Evolutionary conservation across 495 filamentous ascomycete genomes (phyloP), one percentile per base, ranked within the genome.

Genomic region (Lasiosphaeriaceae sp.): DNA sequence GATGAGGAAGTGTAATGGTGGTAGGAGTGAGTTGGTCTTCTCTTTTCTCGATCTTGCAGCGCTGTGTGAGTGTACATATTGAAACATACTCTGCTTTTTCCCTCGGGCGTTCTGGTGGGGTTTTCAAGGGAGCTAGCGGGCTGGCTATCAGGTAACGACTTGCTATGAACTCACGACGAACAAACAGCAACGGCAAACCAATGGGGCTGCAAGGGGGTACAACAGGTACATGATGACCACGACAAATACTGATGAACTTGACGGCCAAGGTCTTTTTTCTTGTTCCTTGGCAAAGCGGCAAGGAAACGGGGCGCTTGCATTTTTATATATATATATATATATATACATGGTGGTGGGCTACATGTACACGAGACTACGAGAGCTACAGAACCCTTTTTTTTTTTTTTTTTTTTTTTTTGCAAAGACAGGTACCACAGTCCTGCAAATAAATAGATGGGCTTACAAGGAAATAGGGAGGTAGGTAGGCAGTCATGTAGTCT

Each of bases 391-490:
- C 51, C 34, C 23, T 50, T 26, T 37, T 39, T 1, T 47, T 12
- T 41, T 29, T 34, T 34, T 5, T 2, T 34, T 20, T 19, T n/a
- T 34, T 50, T 5, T 50, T 21, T 29, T 17, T 26, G 29, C 14
- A 50, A 9, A 46, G 22, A 51, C 50, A 56, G 41, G 20, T 46
- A 47, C 51, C 34, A 51, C 51, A 52, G 26, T 51, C 46, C 31
- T 23, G 23, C 37, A 50, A 50, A 37, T 55, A 47, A 17, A 59
- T 45, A 44, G 52, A 50, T 44, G 41, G 47, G 9, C 29, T 58
- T 43, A 17, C n/a, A 5, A 47, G 29, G 51, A 63, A 29, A 44
- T 35, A 54, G 48, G 26, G 26, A 47, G 39, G 39, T 43, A 17
- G 39, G 12, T 2, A 43, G 39, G 39, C n/a, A 43, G 14, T 14